A percentile compares a stretch with the other conserved stretches of the same genome.
These are phyloP conservation scores for Houttuynia cordata DNA, from an alignment of 164 flowering plant species.

Conservation along the genomic window DNA sequence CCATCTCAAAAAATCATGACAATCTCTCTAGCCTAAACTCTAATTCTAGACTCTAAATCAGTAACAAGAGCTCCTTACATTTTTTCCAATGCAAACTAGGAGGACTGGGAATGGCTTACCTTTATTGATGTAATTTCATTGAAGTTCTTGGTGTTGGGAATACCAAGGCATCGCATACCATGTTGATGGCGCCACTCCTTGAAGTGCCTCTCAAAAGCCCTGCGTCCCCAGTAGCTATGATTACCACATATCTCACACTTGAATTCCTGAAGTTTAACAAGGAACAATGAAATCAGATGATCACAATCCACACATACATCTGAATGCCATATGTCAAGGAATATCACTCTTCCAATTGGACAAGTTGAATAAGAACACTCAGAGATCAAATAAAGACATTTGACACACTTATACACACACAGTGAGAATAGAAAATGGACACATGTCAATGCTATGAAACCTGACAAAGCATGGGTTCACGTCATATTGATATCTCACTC, in stretches of 20 bases:
- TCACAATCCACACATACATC: background rate
- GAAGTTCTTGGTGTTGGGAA: conserved; percentile 97
- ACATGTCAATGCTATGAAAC: no score
- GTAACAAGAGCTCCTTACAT: no score
- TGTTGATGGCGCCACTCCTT: conserved; percentile 99
- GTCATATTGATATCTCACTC: no score
- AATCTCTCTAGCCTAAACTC: no score
- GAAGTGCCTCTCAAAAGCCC: conserved; percentile 97
- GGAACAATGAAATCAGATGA: conserved; percentile 1
- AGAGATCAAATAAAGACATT: no score
- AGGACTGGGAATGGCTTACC: conserved; percentile 29
- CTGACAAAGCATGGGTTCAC: no score
- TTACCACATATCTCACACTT: conserved; percentile 99
- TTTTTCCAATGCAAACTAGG: background rate
- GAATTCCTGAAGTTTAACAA: conserved; percentile 50
- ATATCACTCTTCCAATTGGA: no score
- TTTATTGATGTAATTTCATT: conserved; percentile 89
- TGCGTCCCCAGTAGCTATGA: conserved; percentile 96
- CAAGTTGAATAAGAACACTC: no score
- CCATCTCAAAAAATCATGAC: no score
- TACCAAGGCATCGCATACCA: conserved; percentile 97
- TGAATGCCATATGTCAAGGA: background rate
- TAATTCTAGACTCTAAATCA: no score
- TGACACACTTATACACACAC: no score
- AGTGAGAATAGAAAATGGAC: no score